Base-by-base conservation (phyloP, 768 basidiomycete genomes). In the Psilocybe tampanensis region DNA sequence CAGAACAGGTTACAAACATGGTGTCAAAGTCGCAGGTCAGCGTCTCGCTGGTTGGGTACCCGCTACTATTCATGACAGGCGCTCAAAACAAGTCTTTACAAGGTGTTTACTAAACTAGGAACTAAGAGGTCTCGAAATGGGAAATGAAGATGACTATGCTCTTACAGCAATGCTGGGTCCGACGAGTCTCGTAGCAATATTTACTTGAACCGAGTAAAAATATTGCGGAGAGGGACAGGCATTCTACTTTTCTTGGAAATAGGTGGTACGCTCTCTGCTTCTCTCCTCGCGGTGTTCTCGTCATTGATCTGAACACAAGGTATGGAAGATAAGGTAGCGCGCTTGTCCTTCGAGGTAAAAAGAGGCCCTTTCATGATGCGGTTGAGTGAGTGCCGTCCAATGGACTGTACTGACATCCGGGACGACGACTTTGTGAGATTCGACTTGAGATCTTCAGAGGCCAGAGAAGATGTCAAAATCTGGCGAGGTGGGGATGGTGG, bases 1-100 rank as follows among this genome's bases (percentile, higher is more conserved):
- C 19, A 24, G 78, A 81, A 84, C 81, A 85, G 86, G 86, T 87
- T 87, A 88, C 86, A 86, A 89, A 89, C 87, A 86, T 85, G 81
- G 86, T 85, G 87, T 88, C 87, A 88, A 58, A 60, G 58, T 60
- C 56, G 52, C 17, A 49, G 59, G 6, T 39, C 6, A 13, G 36
- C 49, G 57, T 70, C 74, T 74, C 70, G 74, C 73, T 29, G 9
- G 4, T 4, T 9, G 9, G 29, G 29, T 29, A 29, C n/a, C n/a
- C n/a, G n/a, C n/a, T n/a, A n/a, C 29, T 29, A 29, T 29, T 29
- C 9, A 9, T 29, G 29, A 29, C 29, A 29, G 9, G 29, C 29
- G 29, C 29, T 29, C 29, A 29, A 29, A 29, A 5, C 29, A 29
- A n/a, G n/a, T n/a, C n/a, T n/a, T n/a, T 29, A 9, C 29, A 29